Evolutionary conservation across 768 basidiomycete species (phyloP), one percentile per base, ranked within the genome.

Genomic region (Dictyophora rubrovolvata): DNA sequence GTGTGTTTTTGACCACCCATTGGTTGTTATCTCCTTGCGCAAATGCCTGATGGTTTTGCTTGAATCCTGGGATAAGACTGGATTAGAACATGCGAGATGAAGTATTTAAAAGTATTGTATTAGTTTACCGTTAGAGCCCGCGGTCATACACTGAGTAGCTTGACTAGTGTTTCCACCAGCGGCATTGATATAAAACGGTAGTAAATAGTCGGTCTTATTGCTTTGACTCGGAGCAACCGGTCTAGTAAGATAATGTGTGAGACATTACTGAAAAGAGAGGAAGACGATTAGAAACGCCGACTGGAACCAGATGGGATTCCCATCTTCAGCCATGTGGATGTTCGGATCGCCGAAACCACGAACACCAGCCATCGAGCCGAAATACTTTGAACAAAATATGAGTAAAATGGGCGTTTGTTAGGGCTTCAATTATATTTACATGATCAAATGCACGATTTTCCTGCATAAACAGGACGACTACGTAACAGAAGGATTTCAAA

Each of bases 401-500:
- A 22, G 52, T 18, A 22, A 53, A n/a, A 35, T 33, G n/a, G 23
- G 20, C 9, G 14, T 22, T n/a, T 53, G 17, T 48, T 18, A 14
- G 28, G 7, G 28, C 28, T 28, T 28, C 7, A 36, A 55, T 28
- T 5, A 21, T 14, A 46, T 23, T 18, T 28, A 36, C 54, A 23
- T 60, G 46, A 42, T 62, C 62, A 52, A 61, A 63, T 1, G 62
- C 62, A 8, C 62, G 53, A 60, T 63, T 63, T 49, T 63, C 62
- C 34, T 63, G 62, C 62, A 63, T 62, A 49, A 55, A 61, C 4
- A 63, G 48, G n/a, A 63, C 61, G 21, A 63, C 62, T 51, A 16
- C 21, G 9, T 51, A 14, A 22, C 14, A 18, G 14, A 22, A 7
- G 28, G 3, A 22, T 28, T 28, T 28, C 28, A 28, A 7, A 3